Evolutionary conservation across 2,329 filamentous ascomycete species (phyloP).

Genomic region (Lachnellula suecica): DNA sequence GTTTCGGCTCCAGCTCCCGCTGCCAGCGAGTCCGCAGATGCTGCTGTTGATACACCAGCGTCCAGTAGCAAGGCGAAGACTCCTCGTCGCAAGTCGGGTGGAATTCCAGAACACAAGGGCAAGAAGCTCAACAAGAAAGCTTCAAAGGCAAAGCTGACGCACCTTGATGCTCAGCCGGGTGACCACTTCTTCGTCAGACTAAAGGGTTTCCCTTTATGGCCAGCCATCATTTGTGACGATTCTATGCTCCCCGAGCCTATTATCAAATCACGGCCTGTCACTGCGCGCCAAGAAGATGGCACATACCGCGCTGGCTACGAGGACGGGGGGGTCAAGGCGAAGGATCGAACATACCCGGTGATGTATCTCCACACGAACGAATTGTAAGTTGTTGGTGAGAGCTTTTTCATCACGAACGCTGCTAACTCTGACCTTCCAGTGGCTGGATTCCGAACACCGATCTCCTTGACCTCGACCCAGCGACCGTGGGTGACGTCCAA

Average conservation of each 20-base stretch:
- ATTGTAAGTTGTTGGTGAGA: conserved; percentile 69
- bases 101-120: conserved; percentile 64
- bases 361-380: conserved; percentile 96
- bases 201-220: conserved; percentile 94
- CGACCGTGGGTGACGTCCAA: too few species aligned
- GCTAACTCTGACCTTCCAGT: conserved; percentile 47
- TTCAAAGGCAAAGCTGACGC: conserved; percentile 68
- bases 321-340: conserved; percentile 81
- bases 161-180: conserved; percentile 82
- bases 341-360: conserved; percentile 85
- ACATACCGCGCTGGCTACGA: conserved; percentile 84
- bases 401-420: neutral
- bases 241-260: conserved; percentile 84
- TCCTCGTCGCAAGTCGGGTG: conserved; percentile 70
- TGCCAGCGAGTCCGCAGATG: conserved; percentile 30
- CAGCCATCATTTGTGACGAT: conserved; percentile 90
- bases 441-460: conserved; percentile 89
- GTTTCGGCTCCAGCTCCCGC: conserved; percentile 22
- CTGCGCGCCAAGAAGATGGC: conserved; percentile 78
- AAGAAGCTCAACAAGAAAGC: conserved; percentile 87
- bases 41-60: conserved; percentile 36
- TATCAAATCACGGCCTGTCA: conserved; percentile 76
- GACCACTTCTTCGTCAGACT: conserved; percentile 91
- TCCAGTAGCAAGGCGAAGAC: conserved; percentile 47
- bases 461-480: conserved; percentile 74